phyloP scores from a whole-genome alignment of 2,329 filamentous ascomycete genomes.

The Pyrenophora teres region DNA sequence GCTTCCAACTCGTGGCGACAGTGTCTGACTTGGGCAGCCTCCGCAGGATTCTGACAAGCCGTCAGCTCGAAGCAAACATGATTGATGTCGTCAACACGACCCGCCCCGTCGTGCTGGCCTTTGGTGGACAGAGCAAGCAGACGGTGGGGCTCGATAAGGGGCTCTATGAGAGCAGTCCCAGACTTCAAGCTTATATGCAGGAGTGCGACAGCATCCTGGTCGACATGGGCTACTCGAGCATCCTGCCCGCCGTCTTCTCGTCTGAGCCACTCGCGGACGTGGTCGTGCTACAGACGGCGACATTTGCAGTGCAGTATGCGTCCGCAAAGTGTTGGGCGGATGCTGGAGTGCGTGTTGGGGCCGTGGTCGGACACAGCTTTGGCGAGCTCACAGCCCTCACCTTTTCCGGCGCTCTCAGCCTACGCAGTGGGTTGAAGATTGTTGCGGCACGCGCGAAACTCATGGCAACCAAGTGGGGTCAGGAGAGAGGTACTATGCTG shows the following conservation, averaged over 20 bases:
- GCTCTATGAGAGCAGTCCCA: slow-evolving; percentile 10
- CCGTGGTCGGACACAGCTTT: slow-evolving; percentile 33
- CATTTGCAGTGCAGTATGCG: neutral
- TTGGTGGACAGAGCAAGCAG: slow-evolving; percentile 20
- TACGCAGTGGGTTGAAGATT: slow-evolving; percentile 37
- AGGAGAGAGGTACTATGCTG: slow-evolving; percentile 30
- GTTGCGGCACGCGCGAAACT: slow-evolving; percentile 43
- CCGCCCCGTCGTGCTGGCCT: slow-evolving; percentile 17
- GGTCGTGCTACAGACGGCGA: neutral
- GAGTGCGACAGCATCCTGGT: neutral
- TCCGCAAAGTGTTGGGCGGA: neutral
- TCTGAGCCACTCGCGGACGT: neutral
- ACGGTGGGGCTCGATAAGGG: slow-evolving; percentile 8
- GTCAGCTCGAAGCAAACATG: neutral
- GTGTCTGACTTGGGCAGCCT: neutral
- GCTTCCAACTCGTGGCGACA: neutral
- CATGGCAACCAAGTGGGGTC: slow-evolving; percentile 24
- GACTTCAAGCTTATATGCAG: slow-evolving; percentile 4
- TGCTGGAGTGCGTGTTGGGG: neutral
- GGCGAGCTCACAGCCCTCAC: slow-evolving; percentile 48
- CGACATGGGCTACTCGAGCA: neutral
- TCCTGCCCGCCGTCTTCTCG: neutral
- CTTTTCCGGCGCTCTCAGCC: slow-evolving; percentile 39
- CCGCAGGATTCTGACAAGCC: neutral
- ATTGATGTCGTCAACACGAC: neutral